Evolutionary conservation across 75 land plant genomes (phyloP).

Genomic region (Chamaecyparis obtusa): DNA sequence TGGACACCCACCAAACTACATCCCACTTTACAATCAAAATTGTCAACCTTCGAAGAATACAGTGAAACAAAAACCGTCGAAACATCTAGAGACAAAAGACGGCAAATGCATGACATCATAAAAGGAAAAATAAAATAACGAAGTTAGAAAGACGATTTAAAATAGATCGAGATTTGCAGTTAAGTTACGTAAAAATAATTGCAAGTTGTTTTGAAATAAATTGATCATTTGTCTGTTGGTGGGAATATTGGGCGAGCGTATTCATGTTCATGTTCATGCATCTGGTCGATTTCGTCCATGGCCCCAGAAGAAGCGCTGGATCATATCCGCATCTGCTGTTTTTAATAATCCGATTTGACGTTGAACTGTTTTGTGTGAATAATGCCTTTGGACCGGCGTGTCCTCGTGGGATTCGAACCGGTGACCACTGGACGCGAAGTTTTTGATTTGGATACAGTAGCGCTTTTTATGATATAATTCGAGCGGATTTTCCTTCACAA

Average conservation of each 20-base stretch:
- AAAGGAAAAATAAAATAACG: not conserved
- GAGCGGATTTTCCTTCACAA: not conserved
- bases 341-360: not conserved
- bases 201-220: not conserved
- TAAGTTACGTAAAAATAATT: not conserved
- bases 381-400: not conserved
- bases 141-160: too few relatives aligned
- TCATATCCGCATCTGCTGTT: not conserved
- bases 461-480: not conserved
- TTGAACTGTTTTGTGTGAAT: not conserved
- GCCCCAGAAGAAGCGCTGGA: not conserved
- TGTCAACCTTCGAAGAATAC: too few relatives aligned
- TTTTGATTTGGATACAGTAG: not conserved
- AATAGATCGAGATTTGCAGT: too few relatives aligned
- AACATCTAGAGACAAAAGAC: too few relatives aligned
- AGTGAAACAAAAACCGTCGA: too few relatives aligned
- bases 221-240: not conserved
- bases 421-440: not conserved
- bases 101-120: too few relatives aligned
- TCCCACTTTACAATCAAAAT: too few relatives aligned
- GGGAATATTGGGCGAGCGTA: not conserved
- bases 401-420: not conserved
- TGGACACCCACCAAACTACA: not conserved
- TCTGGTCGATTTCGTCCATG: not conserved
- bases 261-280: not conserved